A percentile compares a stretch with the other conserved stretches of the same genome.
Conservation (phyloP, 2,329 filamentous ascomycete genomes). For the Grosmannia clavigera region DNA sequence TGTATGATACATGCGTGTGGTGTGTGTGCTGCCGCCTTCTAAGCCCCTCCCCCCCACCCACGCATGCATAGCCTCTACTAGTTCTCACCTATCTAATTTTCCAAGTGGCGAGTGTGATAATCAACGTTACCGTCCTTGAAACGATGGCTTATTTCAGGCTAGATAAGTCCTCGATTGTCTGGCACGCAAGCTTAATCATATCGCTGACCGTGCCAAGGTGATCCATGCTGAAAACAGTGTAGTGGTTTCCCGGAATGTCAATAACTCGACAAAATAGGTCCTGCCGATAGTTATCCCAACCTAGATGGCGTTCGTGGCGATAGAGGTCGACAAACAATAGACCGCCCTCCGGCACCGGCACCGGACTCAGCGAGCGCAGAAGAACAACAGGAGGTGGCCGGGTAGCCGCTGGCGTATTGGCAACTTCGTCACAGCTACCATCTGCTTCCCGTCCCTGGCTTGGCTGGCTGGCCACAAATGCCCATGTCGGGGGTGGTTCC, state of each 20-base stretch:
- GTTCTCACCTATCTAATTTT: neutral
- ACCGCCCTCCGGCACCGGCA: conserved; percentile 20
- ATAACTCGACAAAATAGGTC: conserved; percentile 31
- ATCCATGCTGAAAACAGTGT: conserved; percentile 28
- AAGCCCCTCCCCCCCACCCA: neutral
- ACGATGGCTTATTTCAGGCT: neutral
- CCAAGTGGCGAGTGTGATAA: neutral
- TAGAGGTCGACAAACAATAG: conserved; percentile 28
- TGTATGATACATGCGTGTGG: neutral
- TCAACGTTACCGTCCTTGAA: neutral
- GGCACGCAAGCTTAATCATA: conserved; percentile 18
- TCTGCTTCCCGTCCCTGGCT: neutral
- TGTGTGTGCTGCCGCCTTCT: neutral
- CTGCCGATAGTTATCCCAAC: conserved; percentile 35
- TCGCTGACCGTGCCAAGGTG: conserved; percentile 16
- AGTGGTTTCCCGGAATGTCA: conserved; percentile 41
- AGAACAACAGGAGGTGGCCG: conserved; percentile 29
- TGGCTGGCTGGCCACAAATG: neutral
- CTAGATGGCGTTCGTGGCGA: conserved; percentile 28
- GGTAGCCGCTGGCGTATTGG: neutral
- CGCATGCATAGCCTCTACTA: neutral
- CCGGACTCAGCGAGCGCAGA: conserved; percentile 29
- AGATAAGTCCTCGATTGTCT: conserved; percentile 11
- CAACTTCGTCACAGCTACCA: neutral
- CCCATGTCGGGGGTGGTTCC: conserved; percentile 21